Percentiles rank a stretch among this genome's conserved stretches.
These are phyloP conservation scores for Leccinum truebloodii DNA, from an alignment of 768 basidiomycete species.

Conservation along the genomic window DNA sequence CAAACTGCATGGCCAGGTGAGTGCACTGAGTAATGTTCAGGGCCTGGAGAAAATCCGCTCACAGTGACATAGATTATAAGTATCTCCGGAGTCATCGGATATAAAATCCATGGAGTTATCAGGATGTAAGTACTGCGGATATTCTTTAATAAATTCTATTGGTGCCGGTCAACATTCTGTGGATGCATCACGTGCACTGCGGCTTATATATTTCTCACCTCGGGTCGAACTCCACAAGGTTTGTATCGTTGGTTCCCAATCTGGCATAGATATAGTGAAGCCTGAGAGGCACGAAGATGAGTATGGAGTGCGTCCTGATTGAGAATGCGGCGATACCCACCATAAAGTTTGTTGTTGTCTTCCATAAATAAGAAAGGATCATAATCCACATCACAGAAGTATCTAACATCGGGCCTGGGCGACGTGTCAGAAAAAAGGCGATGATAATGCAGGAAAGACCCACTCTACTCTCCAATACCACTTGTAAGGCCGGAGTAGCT, in stretches of 20 bases:
- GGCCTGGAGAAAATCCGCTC: slow-evolving; percentile 18
- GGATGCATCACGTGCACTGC: slow-evolving; percentile 17
- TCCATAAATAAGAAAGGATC: slow-evolving; percentile 60
- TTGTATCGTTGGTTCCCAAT: slow-evolving; percentile 63
- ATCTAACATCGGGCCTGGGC: slow-evolving; percentile 48
- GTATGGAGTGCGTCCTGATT: background rate
- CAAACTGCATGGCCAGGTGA: slow-evolving; percentile 56
- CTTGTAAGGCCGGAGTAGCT: slow-evolving; percentile 50
- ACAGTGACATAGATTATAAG: slow-evolving; percentile 70
- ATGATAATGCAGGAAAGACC: slow-evolving; percentile 13
- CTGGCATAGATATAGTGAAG: slow-evolving; percentile 66
- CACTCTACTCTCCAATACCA: slow-evolving; percentile 68
- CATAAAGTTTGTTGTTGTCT: slow-evolving; percentile 52
- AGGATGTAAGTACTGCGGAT: slow-evolving; percentile 56
- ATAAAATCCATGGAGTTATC: slow-evolving; percentile 65
- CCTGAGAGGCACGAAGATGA: slow-evolving; percentile 31
- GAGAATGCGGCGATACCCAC: slow-evolving; percentile 23
- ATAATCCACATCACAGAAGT: slow-evolving; percentile 51
- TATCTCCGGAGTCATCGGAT: slow-evolving; percentile 64
- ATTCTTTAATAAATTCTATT: slow-evolving; percentile 53
- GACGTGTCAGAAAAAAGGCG: background rate
- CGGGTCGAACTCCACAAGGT: slow-evolving; percentile 63
- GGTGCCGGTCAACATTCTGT: slow-evolving; percentile 34
- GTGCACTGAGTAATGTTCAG: background rate
- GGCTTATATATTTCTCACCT: slow-evolving; percentile 39